Evolutionary conservation across 306 rosid species (phyloP).

Genomic region (Cajanus cajan): DNA sequence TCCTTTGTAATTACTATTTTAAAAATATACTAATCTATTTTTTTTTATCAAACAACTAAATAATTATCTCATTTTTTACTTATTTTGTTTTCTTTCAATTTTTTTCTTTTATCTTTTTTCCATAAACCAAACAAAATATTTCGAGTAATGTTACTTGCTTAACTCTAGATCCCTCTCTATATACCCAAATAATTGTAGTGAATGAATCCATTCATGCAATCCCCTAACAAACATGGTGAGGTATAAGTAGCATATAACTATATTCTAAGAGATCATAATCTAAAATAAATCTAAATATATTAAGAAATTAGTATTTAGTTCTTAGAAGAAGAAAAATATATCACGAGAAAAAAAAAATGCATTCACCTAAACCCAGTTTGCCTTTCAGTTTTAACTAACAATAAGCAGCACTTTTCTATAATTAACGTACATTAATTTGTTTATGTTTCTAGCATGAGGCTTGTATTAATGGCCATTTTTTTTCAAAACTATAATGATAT

Average conservation of each 20-base stretch:
- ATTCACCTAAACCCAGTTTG: not conserved
- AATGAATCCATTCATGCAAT: slow-evolving; percentile 1
- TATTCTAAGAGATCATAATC: too few relatives aligned
- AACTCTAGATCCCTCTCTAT: not conserved
- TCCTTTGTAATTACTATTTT: too few relatives aligned
- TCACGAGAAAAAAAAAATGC: not conserved
- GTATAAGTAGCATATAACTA: too few relatives aligned
- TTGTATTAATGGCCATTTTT: not conserved
- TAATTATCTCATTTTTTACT: too few relatives aligned
- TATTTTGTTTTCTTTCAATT: too few relatives aligned
- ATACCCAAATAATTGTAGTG: not conserved
- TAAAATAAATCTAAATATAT: too few relatives aligned
- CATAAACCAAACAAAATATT: not conserved
- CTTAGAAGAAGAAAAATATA: too few relatives aligned
- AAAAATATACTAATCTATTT: too few relatives aligned
- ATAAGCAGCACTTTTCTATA: not conserved
- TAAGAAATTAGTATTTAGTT: too few relatives aligned
- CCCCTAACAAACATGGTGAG: too few relatives aligned
- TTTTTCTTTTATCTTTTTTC: too few relatives aligned
- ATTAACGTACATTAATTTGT: slow-evolving; percentile 7
- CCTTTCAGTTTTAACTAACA: not conserved
- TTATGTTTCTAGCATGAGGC: not conserved
- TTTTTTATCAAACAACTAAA: too few relatives aligned
- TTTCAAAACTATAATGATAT: not conserved
- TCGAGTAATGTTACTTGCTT: not conserved